Evolutionary conservation across 129 eudicot species (phyloP), one percentile per base, ranked within the genome.

Genomic region (Centella asiatica): DNA sequence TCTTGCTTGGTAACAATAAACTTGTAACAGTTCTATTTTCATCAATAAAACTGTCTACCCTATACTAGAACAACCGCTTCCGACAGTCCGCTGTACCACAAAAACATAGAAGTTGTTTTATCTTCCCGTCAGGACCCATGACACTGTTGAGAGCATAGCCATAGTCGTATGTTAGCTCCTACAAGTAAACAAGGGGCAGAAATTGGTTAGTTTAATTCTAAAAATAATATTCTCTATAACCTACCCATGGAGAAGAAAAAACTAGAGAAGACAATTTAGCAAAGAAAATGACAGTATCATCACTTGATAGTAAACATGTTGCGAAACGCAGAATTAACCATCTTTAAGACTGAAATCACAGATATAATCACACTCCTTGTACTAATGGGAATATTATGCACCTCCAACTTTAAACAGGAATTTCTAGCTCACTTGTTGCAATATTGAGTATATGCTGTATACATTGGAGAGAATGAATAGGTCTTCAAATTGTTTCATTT

Each of bases 131-230:
- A 27, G 88, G 84, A 49, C 82, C 95, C 12, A 69, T 27, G 18
- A 90, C 95, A 32, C 95, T 90, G 25, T 84, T 78, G 25, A 92
- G 64, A 3, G 76, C 94, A 67, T 86, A 90, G 2, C 88, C 95
- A 34, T 86, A 90, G 70, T 86, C 95, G 40, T 87, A 90, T 0
- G 90, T 75, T 1, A 90, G 90, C 69, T 86, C 98, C 98, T 86
- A 72, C 48, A 64, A 18, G 36, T 28, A 62, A 77, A 55, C 25
- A 60, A 64, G 5, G 11, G 24, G n/a, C 52, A 62, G 18, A 39
- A 68, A 19, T 15, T 19, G 57, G 18, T 36, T 65, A 47, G 3
- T 20, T 6, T 31, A 62, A 36, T 64, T 18, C 42, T 44, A 32
- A 26, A 23, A 11, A 33, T 18, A 14, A 63, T 37, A 24, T 49